Evolutionary conservation across 768 basidiomycete genomes (phyloP).

Genomic region (Russula emetica): DNA sequence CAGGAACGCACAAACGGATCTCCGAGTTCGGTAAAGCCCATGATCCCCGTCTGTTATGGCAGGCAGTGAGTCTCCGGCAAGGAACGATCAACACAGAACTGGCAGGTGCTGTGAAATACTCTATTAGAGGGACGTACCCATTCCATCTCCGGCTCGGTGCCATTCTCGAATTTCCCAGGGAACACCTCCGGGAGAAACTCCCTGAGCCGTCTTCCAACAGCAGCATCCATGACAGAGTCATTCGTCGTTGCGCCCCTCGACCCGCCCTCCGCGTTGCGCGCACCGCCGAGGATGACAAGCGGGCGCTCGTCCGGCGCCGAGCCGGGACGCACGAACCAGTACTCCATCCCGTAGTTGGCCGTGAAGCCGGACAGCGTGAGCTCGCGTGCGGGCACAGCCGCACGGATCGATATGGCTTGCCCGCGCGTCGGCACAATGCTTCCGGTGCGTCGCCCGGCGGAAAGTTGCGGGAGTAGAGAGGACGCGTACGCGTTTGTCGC

Average conservation of each 20-base stretch:
- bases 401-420: conserved; percentile 53
- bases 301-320: conserved; percentile 39
- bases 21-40: conserved; percentile 60
- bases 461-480: conserved; percentile 67
- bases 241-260: conserved; percentile 52
- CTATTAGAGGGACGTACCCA: conserved; percentile 55
- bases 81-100: not conserved
- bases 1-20: conserved; percentile 61
- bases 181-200: conserved; percentile 58
- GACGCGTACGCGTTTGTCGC: conserved; percentile 84
- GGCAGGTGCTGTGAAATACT: not conserved
- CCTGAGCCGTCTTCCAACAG: conserved; percentile 49
- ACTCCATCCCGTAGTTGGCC: conserved; percentile 54
- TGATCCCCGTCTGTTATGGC: conserved; percentile 65
- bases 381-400: conserved; percentile 38
- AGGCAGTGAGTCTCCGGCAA: not conserved
- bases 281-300: conserved; percentile 71
- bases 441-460: conserved; percentile 41
- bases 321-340: conserved; percentile 74
- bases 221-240: conserved; percentile 50
- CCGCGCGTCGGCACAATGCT: conserved; percentile 66
- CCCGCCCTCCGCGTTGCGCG: conserved; percentile 43
- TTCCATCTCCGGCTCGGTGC: conserved; percentile 64
- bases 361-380: conserved; percentile 39
- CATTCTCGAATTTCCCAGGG: conserved; percentile 47